These are phyloP conservation scores for Coemansia sp. DNA, from an alignment of 192 early-diverging fungal genomes.

Conservation along the genomic window DNA sequence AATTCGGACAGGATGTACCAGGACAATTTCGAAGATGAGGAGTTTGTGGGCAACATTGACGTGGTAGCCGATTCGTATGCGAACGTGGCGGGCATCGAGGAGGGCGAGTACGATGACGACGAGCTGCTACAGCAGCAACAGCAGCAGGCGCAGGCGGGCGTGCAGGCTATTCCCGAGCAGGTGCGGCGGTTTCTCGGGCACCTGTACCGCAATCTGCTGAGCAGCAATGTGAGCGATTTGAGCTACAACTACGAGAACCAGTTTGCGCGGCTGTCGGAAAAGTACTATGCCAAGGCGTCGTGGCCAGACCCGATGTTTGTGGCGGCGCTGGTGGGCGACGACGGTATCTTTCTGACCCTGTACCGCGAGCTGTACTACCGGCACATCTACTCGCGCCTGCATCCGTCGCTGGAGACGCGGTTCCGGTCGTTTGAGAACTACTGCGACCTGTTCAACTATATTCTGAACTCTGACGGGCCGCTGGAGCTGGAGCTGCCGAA, in stretches of 20 bases:
- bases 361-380: constrained; percentile 97
- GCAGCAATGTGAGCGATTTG: constrained; percentile 81
- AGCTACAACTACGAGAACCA: constrained; percentile 83
- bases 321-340: constrained; percentile 76
- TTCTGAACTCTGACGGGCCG: constrained; percentile 79
- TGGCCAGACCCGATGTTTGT: constrained; percentile 89
- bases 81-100: constrained; percentile 32
- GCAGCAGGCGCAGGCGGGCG: constrained; percentile 35
- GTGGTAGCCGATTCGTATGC: constrained; percentile 44
- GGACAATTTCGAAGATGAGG: constrained; percentile 43
- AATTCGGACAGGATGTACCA: constrained; percentile 34
- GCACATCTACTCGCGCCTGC: constrained; percentile 90
- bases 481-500: constrained; percentile 91
- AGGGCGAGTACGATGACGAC: constrained; percentile 30
- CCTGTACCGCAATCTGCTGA: constrained; percentile 74
- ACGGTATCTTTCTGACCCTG: constrained; percentile 78
- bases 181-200: constrained; percentile 80
- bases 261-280: constrained; percentile 88
- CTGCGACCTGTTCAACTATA: constrained; percentile 95
- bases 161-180: constrained; percentile 69
- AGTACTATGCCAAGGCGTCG: constrained; percentile 80
- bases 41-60: constrained; percentile 49
- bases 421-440: constrained; percentile 95
- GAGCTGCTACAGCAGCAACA: constrained; percentile 19
- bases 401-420: constrained; percentile 83